Base-by-base conservation (phyloP, 495 filamentous ascomycete genomes). In the Acidomyces sp. region DNA sequence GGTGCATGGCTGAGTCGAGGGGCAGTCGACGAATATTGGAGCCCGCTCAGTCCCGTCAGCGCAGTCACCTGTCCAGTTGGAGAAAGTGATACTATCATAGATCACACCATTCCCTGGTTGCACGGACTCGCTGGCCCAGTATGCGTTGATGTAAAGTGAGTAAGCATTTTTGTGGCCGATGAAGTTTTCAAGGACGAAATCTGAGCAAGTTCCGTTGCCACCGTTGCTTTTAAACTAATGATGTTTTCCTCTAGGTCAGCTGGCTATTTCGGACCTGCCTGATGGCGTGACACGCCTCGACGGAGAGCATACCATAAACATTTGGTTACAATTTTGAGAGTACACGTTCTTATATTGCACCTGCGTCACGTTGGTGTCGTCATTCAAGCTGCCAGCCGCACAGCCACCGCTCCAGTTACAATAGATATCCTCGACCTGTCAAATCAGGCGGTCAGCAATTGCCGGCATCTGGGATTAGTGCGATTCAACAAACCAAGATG, bases 351-450 rank as follows among this genome's bases (percentile, higher is more conserved):
- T 7, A 13, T 28, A 28, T 13, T 28, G 26, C 6, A 37, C 25
- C 6, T 37, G 11, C 6, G 34, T 6, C 11, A 37, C 55, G 29
- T 54, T 54, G 4, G 53, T 50, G 1, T 45, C 42, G 6, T 52
- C 54, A 33, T 48, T 53, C 31, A 73, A 55, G 9, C 66, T 73
- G 20, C 68, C 71, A 43, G 72, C 69, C 7, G 65, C 67, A 51
- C 67, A 69, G 3, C 70, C 70, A 19, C 69, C 66, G 32, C 62
- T 68, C 61, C 65, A 69, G 60, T 73, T 74, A 53, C 71, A 75
- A 52, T 69, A 71, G 29, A 75, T 68, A 39, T 65, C 65, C 45
- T 75, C 26, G 26, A 28, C 26, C n/a, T n/a, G n/a, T n/a, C n/a
- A n/a, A n/a, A n/a, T n/a, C n/a, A n/a, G n/a, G n/a, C n/a, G n/a